Evolutionary conservation across 176 grass and related monocot species (phyloP).

Genomic region (Carex cristatella): DNA sequence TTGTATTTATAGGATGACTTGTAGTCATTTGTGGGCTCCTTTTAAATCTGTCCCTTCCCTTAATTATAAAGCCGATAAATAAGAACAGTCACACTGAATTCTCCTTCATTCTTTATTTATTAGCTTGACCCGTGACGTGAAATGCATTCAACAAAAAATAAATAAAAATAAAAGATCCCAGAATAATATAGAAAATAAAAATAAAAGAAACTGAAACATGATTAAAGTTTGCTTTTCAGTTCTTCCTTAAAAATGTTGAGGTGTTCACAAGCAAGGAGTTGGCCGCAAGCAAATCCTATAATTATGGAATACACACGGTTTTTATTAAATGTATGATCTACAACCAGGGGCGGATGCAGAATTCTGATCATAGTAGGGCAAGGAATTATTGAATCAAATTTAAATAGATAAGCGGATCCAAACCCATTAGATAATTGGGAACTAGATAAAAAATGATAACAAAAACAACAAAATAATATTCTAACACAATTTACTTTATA

Average conservation of each 20-base stretch:
- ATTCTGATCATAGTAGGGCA: too few species aligned
- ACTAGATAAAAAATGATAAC: too few species aligned
- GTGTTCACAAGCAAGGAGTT: background rate
- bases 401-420: too few species aligned
- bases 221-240: background rate
- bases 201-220: background rate
- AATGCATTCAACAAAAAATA: background rate
- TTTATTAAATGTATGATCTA: background rate
- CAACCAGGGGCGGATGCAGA: too few species aligned
- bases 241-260: background rate
- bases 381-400: too few species aligned
- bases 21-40: too few species aligned
- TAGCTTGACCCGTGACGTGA: background rate
- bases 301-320: background rate
- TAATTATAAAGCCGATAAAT: too few species aligned
- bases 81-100: background rate
- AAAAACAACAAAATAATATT: too few species aligned
- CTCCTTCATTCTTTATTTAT: background rate
- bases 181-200: background rate
- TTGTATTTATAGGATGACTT: too few species aligned
- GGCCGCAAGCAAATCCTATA: background rate
- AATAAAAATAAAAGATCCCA: background rate
- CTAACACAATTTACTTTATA: too few species aligned
- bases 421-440: too few species aligned
- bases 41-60: too few species aligned